A percentile compares a stretch with the other conserved stretches of the same genome.
Evolutionary conservation across 768 basidiomycete species (phyloP).

Genomic region (Podaxis carcinomalis): DNA sequence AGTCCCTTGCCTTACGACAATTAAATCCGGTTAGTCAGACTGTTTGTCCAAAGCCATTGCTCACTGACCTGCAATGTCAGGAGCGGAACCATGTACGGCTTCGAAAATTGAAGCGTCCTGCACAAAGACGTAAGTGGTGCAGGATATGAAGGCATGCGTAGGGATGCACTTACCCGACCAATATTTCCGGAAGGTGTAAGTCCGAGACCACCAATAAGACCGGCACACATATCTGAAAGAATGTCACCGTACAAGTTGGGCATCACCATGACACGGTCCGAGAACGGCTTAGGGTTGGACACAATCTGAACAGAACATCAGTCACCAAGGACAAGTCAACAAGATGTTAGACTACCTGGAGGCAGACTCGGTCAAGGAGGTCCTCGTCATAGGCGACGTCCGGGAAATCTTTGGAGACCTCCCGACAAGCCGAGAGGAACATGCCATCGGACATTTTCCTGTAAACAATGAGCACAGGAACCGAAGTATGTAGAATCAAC

Average conservation of each 20-base stretch:
- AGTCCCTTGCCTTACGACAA: conserved; percentile 67
- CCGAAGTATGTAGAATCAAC: background rate
- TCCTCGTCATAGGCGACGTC: conserved; percentile 94
- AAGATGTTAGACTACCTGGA: conserved; percentile 53
- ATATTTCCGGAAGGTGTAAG: conserved; percentile 98
- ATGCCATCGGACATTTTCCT: conserved; percentile 99
- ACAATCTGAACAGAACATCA: conserved; percentile 53
- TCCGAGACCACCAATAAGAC: conserved; percentile 95
- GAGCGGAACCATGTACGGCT: conserved; percentile 98
- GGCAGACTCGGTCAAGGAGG: conserved; percentile 91
- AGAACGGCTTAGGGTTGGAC: conserved; percentile 88
- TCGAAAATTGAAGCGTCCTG: conserved; percentile 99
- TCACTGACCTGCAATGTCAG: conserved; percentile 88
- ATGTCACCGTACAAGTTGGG: conserved; percentile 97
- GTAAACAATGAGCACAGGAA: conserved; percentile 1
- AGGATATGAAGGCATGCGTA: background rate
- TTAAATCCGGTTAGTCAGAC: conserved; percentile 5
- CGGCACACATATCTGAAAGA: conserved; percentile 97
- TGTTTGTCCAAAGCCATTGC: background rate
- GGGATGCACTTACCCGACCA: conserved; percentile 61
- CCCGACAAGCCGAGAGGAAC: conserved; percentile 97
- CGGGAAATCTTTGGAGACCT: conserved; percentile 94
- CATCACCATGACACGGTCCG: conserved; percentile 99
- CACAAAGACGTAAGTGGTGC: conserved; percentile 12
- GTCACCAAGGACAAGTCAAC: background rate